Percentiles rank a stretch among this genome's conserved stretches.
phyloP scores from a whole-genome alignment of 139 green algal genomes.

The Micromonas commoda region DNA sequence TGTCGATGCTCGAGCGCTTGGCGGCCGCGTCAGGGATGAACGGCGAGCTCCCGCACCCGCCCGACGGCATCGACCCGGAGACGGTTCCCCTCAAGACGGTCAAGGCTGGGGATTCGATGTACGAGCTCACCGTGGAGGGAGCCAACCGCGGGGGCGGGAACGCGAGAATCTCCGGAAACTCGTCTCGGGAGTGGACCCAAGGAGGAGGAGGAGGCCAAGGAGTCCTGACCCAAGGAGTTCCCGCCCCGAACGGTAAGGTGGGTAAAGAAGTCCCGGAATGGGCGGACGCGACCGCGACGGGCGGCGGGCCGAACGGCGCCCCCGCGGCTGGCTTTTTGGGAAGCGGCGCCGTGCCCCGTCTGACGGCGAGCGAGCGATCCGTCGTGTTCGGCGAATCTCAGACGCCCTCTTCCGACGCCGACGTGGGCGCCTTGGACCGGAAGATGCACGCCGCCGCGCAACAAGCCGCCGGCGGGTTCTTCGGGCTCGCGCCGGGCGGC shows the following conservation, averaged over 20 bases:
- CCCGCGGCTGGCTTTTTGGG: neutral
- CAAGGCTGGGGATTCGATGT: slow-evolving; percentile 9
- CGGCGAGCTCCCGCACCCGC: neutral
- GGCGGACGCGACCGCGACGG: neutral
- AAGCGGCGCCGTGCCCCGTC: neutral
- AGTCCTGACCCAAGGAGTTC: neutral
- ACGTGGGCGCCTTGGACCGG: no score
- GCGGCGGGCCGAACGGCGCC: no score
- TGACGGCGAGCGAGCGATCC: neutral
- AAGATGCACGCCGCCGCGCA: neutral
- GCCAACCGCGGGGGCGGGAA: neutral
- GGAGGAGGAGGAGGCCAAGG: neutral
- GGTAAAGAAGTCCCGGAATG: neutral
- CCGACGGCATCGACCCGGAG: neutral
- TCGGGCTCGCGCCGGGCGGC: neutral
- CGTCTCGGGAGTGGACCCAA: neutral
- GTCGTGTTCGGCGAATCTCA: no score
- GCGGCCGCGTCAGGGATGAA: neutral
- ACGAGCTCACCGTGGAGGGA: slow-evolving; percentile 16
- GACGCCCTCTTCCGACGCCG: no score
- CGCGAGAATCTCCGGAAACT: neutral
- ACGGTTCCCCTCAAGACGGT: neutral
- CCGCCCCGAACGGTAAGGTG: neutral
- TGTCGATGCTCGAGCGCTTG: no score
- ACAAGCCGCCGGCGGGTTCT: no score